Conservation (phyloP, 192 early-diverging fungal species). For the Mortierella antarctica region DNA sequence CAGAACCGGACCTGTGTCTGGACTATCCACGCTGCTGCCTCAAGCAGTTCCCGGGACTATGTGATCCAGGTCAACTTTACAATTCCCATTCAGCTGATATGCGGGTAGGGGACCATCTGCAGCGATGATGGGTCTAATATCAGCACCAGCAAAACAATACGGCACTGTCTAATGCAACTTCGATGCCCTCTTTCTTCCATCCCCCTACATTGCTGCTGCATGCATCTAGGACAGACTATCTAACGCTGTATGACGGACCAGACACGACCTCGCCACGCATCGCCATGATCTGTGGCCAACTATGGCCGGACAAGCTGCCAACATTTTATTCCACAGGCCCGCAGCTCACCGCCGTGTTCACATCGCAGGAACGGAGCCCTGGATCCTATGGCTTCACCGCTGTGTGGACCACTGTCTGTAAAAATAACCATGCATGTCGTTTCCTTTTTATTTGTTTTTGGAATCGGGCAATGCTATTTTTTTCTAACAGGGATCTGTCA, state of each 20-base stretch:
- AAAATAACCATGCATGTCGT: neutral
- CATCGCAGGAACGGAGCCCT: constrained; percentile 16
- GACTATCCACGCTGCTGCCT: constrained; percentile 23
- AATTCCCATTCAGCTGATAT: constrained; percentile 34
- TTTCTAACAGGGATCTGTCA: neutral
- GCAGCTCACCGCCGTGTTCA: constrained; percentile 34
- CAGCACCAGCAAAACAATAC: no score
- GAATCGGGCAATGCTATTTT: neutral
- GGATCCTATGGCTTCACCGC: constrained; percentile 36
- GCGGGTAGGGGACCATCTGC: constrained; percentile 16
- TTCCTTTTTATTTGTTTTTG: neutral
- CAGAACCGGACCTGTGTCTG: constrained; percentile 23
- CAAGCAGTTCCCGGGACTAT: neutral
- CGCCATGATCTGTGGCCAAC: constrained; percentile 40
- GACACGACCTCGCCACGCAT: constrained; percentile 34
- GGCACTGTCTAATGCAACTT: neutral
- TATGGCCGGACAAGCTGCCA: constrained; percentile 4
- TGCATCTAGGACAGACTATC: constrained; percentile 34
- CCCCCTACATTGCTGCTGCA: neutral
- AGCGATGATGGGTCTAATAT: no score
- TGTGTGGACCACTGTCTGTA: constrained; percentile 29
- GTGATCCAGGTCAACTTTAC: constrained; percentile 39
- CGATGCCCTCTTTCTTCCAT: neutral
- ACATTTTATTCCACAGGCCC: constrained; percentile 39
- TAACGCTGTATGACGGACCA: constrained; percentile 47